These are phyloP conservation scores for Adansonia madagascariensis DNA, from an alignment of 441 rosid genomes.

Conservation along the genomic window DNA sequence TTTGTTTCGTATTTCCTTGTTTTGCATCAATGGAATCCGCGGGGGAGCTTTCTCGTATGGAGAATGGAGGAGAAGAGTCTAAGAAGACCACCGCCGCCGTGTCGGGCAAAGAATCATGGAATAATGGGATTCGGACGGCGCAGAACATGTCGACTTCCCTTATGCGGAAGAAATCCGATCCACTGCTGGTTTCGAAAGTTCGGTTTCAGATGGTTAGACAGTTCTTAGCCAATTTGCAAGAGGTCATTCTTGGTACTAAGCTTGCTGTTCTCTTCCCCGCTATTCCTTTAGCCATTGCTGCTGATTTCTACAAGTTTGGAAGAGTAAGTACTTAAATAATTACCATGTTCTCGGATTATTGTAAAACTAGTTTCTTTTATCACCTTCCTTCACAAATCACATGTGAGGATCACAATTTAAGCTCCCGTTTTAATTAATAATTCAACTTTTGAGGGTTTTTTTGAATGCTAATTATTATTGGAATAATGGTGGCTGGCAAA, in stretches of 20 bases:
- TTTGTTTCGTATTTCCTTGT: not conserved
- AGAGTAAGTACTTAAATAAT: slow-evolving; percentile 38
- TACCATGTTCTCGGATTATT: not conserved
- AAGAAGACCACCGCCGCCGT: not conserved
- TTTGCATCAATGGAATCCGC: slow-evolving; percentile 30
- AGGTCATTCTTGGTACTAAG: slow-evolving; percentile 65
- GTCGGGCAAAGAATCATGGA: slow-evolving; percentile 28
- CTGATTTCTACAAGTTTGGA: slow-evolving; percentile 45
- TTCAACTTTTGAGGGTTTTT: not conserved
- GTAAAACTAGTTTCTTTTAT: not conserved
- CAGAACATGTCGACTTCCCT: slow-evolving; percentile 51
- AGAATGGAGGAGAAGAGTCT: slow-evolving; percentile 38
- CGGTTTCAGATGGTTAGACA: slow-evolving; percentile 42
- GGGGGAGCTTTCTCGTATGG: slow-evolving; percentile 37
- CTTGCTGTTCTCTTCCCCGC: slow-evolving; percentile 64
- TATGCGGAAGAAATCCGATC: slow-evolving; percentile 56
- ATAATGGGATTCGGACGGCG: slow-evolving; percentile 32
- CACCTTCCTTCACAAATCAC: no score
- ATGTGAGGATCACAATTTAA: no score
- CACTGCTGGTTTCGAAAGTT: slow-evolving; percentile 41
- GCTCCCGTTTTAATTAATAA: no score
- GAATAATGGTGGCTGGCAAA: not conserved
- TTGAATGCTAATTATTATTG: not conserved
- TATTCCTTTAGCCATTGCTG: slow-evolving; percentile 56
- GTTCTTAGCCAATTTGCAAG: slow-evolving; percentile 54